phyloP scores from a whole-genome alignment of 345 rosid species.

The Populus tremula region DNA sequence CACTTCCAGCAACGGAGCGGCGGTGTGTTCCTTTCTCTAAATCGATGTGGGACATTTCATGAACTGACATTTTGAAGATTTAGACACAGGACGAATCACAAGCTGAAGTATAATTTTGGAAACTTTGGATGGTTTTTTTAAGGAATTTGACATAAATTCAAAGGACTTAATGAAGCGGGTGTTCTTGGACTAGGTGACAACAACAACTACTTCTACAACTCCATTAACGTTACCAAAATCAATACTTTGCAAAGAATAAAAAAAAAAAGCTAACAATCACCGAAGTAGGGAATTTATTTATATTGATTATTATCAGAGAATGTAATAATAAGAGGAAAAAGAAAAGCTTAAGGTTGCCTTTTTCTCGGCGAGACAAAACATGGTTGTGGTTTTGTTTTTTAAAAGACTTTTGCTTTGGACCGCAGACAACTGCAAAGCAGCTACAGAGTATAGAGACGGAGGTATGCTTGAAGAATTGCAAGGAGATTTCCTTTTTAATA shows the following conservation, averaged over 20 bases:
- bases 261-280: neutral
- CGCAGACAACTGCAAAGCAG: neutral
- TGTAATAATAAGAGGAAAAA: neutral
- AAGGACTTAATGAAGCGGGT: constrained; percentile 30
- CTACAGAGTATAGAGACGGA: neutral
- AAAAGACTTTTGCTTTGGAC: constrained; percentile 3
- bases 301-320: neutral
- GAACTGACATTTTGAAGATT: constrained; percentile 20
- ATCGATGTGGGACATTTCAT: constrained; percentile 50
- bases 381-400: neutral
- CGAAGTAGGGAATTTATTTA: neutral
- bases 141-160: constrained; percentile 2
- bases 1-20: constrained; percentile 35
- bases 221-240: constrained; percentile 28
- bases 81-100: neutral
- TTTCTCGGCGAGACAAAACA: neutral
- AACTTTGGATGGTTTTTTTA: constrained; percentile 10
- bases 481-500: neutral
- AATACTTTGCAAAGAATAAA: neutral
- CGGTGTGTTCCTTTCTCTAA: constrained; percentile 57
- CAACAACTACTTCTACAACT: constrained; percentile 32
- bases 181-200: constrained; percentile 35
- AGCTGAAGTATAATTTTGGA: neutral
- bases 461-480: neutral
- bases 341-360: neutral